phyloP scores from a whole-genome alignment of 2,329 filamentous ascomycete species.

The Geosmithia putterillii region DNA sequence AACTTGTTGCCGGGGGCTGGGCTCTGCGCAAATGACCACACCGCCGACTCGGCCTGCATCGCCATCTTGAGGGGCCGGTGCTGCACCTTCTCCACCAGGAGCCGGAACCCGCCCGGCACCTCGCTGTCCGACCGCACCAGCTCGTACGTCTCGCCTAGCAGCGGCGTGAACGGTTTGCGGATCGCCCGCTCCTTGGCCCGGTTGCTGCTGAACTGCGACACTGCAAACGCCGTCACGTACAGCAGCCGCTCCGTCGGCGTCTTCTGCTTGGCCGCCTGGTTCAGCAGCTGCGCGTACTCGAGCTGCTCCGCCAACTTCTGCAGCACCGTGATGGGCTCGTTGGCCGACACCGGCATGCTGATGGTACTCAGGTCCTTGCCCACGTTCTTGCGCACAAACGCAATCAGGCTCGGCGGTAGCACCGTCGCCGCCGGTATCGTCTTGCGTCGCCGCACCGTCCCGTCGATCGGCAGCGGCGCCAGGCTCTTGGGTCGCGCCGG shows the following conservation, averaged over 20 bases:
- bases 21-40: conserved; percentile 80
- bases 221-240: conserved; percentile 79
- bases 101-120: conserved; percentile 61
- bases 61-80: conserved; percentile 89
- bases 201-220: conserved; percentile 72
- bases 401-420: conserved; percentile 79
- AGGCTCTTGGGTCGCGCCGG: conserved; percentile 67
- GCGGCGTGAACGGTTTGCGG: conserved; percentile 93
- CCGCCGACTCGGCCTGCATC: conserved; percentile 76
- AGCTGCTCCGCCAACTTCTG: conserved; percentile 84
- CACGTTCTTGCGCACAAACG: conserved; percentile 92
- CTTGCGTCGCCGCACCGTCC: conserved; percentile 51
- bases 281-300: conserved; percentile 79
- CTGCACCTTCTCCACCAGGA: conserved; percentile 90
- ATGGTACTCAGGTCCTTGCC: conserved; percentile 96
- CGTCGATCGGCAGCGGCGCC: conserved; percentile 60
- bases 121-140: conserved; percentile 75
- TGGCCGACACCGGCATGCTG: conserved; percentile 93
- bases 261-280: conserved; percentile 55
- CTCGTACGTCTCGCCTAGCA: conserved; percentile 93
- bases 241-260: conserved; percentile 59
- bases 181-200: conserved; percentile 84
- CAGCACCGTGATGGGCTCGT: conserved; percentile 80
- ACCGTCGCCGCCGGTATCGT: conserved; percentile 65
- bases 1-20: conserved; percentile 91